A percentile compares a stretch with the other conserved stretches of the same genome.
phyloP scores from a whole-genome alignment of 768 basidiomycete genomes.

The Hemileccinum impolitum region DNA sequence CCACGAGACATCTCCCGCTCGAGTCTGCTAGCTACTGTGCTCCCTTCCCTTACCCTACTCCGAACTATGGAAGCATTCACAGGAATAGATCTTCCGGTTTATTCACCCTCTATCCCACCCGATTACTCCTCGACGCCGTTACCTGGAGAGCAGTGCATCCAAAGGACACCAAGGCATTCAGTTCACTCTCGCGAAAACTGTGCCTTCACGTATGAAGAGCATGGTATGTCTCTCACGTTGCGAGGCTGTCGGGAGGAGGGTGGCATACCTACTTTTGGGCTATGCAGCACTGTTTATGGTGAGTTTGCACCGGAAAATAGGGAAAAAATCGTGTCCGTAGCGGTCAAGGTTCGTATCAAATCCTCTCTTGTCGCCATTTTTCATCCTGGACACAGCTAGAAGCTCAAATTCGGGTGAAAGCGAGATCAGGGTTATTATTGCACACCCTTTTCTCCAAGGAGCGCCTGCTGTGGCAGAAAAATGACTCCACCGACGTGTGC shows the following conservation, averaged over 20 bases:
- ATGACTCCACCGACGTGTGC: conserved; percentile 14
- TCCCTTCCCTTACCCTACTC: conserved; percentile 1
- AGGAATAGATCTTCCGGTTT: conserved; percentile 40
- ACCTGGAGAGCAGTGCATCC: conserved; percentile 50
- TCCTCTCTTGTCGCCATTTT: neutral
- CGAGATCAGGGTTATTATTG: conserved; percentile 1
- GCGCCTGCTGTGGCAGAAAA: conserved; percentile 20
- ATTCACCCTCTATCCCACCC: conserved; percentile 55
- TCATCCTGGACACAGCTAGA: conserved; percentile 19
- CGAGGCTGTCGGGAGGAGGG: conserved; percentile 31
- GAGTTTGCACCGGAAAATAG: conserved; percentile 28
- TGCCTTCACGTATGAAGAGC: conserved; percentile 31
- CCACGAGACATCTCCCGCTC: conserved; percentile 1
- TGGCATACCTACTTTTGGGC: conserved; percentile 28
- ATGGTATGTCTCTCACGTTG: conserved; percentile 28
- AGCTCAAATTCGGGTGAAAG: conserved; percentile 21
- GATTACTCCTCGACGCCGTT: conserved; percentile 54
- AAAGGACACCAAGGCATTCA: conserved; percentile 38
- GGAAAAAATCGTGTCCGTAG: conserved; percentile 24
- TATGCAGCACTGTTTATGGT: conserved; percentile 27
- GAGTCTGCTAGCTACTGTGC: neutral
- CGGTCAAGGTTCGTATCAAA: conserved; percentile 23
- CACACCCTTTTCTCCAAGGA: conserved; percentile 26
- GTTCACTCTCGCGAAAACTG: conserved; percentile 12
- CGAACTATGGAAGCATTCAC: conserved; percentile 13